phyloP scores from a whole-genome alignment of 1,284 basidiomycete genomes.

The Wolfiporia cocos region DNA sequence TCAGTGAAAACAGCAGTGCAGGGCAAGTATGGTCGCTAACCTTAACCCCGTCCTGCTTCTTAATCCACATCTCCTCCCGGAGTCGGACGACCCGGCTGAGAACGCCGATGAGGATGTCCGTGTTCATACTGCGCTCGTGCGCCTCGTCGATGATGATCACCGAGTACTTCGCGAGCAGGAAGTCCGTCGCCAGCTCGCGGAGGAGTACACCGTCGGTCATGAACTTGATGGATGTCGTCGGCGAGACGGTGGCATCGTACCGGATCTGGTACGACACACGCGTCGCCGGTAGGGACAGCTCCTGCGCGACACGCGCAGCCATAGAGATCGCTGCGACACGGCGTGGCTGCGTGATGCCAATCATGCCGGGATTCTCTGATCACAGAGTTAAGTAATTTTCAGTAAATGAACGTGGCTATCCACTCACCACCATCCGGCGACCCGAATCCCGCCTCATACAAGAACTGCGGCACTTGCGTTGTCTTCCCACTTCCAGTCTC shows the following conservation, averaged over 20 bases:
- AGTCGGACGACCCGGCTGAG: constrained; percentile 88
- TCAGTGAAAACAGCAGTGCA: not conserved
- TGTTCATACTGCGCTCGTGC: constrained; percentile 97
- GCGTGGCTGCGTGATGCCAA: constrained; percentile 96
- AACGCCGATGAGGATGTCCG: constrained; percentile 95
- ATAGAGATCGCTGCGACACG: constrained; percentile 97
- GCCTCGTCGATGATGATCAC: constrained; percentile 97
- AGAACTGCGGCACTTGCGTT: constrained; percentile 93
- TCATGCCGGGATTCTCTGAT: constrained; percentile 94
- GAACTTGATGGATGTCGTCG: constrained; percentile 93
- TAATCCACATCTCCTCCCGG: constrained; percentile 84
- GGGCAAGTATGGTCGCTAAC: constrained; percentile 28
- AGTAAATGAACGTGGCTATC: not conserved
- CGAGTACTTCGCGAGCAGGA: constrained; percentile 86
- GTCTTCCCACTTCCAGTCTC: constrained; percentile 98
- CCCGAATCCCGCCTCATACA: constrained; percentile 95
- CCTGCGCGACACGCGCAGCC: constrained; percentile 86
- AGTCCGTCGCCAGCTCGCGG: constrained; percentile 89
- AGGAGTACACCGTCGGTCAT: constrained; percentile 99
- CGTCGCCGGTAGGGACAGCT: constrained; percentile 77
- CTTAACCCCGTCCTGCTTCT: constrained; percentile 60
- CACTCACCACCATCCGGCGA: constrained; percentile 67
- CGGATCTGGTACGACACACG: constrained; percentile 95
- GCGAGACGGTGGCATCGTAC: constrained; percentile 90
- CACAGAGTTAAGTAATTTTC: not conserved